Conservation (phyloP, 495 filamentous ascomycete genomes). For the Xylaria flabelliformis region DNA sequence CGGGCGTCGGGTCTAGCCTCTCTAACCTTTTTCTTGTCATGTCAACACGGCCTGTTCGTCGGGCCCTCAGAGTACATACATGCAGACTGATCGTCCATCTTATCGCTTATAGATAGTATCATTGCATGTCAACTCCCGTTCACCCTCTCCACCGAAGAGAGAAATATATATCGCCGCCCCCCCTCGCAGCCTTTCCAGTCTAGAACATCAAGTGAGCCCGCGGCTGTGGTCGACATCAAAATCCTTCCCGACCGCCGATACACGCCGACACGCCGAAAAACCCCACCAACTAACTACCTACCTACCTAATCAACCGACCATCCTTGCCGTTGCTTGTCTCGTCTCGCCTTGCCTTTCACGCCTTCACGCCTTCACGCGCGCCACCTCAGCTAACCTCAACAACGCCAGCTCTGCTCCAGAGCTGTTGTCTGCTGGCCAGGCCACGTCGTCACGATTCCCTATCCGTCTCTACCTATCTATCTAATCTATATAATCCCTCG, state of each 20-base stretch:
- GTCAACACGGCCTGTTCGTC: conserved; percentile 6
- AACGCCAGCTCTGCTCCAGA: conserved; percentile 11
- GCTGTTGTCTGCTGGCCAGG: conserved; percentile 3
- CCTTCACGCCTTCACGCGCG: neutral
- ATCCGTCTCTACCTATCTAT: neutral
- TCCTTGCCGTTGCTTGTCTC: neutral
- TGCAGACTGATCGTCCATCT: conserved; percentile 3
- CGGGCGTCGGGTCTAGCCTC: conserved; percentile 9
- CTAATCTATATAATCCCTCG: neutral
- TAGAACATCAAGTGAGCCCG: conserved; percentile 7
- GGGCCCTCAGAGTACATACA: conserved; percentile 9
- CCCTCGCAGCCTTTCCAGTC: conserved; percentile 26
- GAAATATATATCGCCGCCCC: conserved; percentile 22
- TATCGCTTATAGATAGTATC: conserved; percentile 17
- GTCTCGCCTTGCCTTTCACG: neutral
- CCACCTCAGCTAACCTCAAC: neutral
- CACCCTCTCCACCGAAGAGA: conserved; percentile 4
- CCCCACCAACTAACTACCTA: neutral
- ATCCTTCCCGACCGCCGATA: conserved; percentile 14
- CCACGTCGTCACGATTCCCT: neutral
- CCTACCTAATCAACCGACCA: neutral
- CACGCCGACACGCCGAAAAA: conserved; percentile 24
- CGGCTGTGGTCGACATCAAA: conserved; percentile 8
- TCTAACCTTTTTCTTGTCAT: conserved; percentile 11
- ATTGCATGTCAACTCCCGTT: conserved; percentile 9